Conservation (phyloP, 257 asterid species). For the Coffea canephora region DNA sequence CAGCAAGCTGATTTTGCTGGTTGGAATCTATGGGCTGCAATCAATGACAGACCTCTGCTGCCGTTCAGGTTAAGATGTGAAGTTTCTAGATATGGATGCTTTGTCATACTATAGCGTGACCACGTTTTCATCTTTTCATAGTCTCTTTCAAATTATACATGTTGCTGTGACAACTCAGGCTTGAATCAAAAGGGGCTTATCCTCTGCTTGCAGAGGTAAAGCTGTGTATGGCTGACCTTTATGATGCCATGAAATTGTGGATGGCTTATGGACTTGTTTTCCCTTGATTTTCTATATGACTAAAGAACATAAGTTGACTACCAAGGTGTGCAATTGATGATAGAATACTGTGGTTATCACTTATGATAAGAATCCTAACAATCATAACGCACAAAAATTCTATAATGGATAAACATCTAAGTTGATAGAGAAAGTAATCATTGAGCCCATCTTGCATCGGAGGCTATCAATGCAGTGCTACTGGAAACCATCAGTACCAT, state of each 20-base stretch:
- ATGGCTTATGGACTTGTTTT: background rate
- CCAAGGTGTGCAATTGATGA: no score
- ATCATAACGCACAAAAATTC: no score
- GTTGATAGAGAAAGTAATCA: no score
- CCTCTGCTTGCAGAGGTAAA: background rate
- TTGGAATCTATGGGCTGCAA: slow-evolving; percentile 99
- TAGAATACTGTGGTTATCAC: no score
- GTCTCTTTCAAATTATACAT: background rate
- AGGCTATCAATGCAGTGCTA: background rate
- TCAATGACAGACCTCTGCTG: slow-evolving; percentile 75
- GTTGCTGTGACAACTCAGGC: background rate
- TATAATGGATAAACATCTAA: no score
- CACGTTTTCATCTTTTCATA: background rate
- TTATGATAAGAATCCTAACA: no score
- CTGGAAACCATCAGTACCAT: background rate
- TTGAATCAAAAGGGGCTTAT: background rate
- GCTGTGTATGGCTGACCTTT: background rate
- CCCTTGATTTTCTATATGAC: background rate
- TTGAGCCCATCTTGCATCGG: no score
- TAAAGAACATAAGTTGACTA: background rate
- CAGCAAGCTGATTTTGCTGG: slow-evolving; percentile 98
- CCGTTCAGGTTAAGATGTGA: slow-evolving; percentile 71
- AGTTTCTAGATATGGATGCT: background rate
- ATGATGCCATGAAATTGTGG: background rate
- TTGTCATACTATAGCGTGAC: background rate